A percentile compares a stretch with the other conserved stretches of the same genome.
Evolutionary conservation across 2,329 filamentous ascomycete genomes (phyloP).

Genomic region (Aspergillus transmontanensis): DNA sequence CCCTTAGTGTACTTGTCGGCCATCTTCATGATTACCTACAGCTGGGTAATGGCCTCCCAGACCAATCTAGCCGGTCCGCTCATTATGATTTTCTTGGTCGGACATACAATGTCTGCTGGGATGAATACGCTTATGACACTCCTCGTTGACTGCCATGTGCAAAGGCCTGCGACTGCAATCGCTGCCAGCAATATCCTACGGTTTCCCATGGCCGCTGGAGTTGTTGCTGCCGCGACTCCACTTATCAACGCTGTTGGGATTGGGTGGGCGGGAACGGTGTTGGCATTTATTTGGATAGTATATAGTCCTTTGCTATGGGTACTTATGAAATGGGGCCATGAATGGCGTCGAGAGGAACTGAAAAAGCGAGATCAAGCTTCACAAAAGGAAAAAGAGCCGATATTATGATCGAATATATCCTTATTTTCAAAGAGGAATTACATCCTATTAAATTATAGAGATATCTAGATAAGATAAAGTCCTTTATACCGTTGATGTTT

Average conservation of each 20-base stretch:
- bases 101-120: constrained; percentile 37
- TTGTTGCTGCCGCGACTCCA: constrained; percentile 41
- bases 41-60: constrained; percentile 37
- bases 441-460: no score
- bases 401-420: no score
- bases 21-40: constrained; percentile 33
- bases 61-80: constrained; percentile 36
- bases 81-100: constrained; percentile 37
- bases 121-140: constrained; percentile 47
- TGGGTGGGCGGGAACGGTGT: constrained; percentile 46
- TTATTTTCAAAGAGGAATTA: no score
- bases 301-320: background rate
- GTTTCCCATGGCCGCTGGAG: constrained; percentile 43
- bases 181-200: constrained; percentile 46
- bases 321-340: background rate
- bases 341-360: background rate
- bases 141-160: constrained; percentile 46
- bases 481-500: no score
- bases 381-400: no score
- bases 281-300: constrained; percentile 31
- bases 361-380: background rate
- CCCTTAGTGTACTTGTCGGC: constrained; percentile 34
- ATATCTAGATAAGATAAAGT: no score
- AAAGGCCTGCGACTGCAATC: constrained; percentile 39
- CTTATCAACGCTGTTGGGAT: constrained; percentile 42